These are phyloP conservation scores for Vanrija pseudolonga DNA, from an alignment of 1,284 basidiomycete species.

Conservation along the genomic window DNA sequence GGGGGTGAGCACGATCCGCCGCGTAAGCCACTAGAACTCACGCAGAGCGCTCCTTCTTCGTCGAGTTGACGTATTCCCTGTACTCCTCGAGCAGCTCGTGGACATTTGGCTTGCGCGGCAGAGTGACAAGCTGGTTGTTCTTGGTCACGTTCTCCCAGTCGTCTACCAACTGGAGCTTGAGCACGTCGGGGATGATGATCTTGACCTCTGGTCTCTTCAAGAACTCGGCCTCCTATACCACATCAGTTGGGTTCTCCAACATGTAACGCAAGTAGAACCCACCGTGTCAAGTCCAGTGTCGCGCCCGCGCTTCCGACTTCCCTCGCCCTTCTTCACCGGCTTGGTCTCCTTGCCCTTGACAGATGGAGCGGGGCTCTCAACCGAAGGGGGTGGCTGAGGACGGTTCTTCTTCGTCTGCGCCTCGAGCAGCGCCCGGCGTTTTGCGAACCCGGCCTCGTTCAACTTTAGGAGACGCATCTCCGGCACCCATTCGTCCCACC, in stretches of 20 bases:
- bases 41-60: slow-evolving; percentile 53
- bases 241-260: background rate
- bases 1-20: background rate
- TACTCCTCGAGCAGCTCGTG: slow-evolving; percentile 76
- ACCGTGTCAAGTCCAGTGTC: slow-evolving; percentile 44
- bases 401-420: slow-evolving; percentile 46
- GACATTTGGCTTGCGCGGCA: slow-evolving; percentile 81
- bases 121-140: slow-evolving; percentile 82
- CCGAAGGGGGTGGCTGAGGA: slow-evolving; percentile 17
- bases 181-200: slow-evolving; percentile 77
- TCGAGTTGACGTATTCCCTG: slow-evolving; percentile 58
- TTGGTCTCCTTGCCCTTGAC: slow-evolving; percentile 34
- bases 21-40: slow-evolving; percentile 17
- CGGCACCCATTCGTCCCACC: slow-evolving; percentile 99
- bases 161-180: slow-evolving; percentile 88
- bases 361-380: slow-evolving; percentile 19
- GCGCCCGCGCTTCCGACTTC: slow-evolving; percentile 51
- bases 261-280: slow-evolving; percentile 16
- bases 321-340: slow-evolving; percentile 48
- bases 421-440: slow-evolving; percentile 59
- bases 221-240: slow-evolving; percentile 52
- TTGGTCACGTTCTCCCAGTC: slow-evolving; percentile 99
- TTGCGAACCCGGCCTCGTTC: slow-evolving; percentile 77
- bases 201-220: slow-evolving; percentile 83
- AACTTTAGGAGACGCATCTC: slow-evolving; percentile 76